A percentile compares a stretch with the other conserved stretches of the same genome.
phyloP scores from a whole-genome alignment of 2,329 filamentous ascomycete species.

The Cercospora janseana region DNA sequence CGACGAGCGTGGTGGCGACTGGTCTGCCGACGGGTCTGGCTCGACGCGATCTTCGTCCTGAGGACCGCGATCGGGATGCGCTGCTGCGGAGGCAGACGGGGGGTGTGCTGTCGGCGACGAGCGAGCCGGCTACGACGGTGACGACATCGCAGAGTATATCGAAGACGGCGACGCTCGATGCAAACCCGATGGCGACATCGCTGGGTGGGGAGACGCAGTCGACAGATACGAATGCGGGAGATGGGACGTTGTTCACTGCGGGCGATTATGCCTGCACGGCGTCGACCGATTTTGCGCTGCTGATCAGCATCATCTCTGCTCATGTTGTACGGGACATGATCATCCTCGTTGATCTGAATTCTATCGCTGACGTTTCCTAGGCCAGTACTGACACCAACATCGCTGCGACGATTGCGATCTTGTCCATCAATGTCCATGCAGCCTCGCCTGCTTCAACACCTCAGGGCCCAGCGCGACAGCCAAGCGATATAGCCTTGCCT shows the following conservation, averaged over 20 bases:
- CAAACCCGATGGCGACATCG: constrained; percentile 14
- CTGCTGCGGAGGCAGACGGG: constrained; percentile 12
- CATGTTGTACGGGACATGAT: constrained; percentile 44
- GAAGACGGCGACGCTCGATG: constrained; percentile 8
- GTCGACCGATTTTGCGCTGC: constrained; percentile 50
- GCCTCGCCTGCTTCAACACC: constrained; percentile 48
- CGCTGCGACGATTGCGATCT: constrained; percentile 53
- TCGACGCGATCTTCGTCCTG: background rate
- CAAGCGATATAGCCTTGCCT: constrained; percentile 45
- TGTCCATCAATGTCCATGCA: constrained; percentile 61
- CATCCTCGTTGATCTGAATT: background rate
- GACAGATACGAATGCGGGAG: constrained; percentile 7
- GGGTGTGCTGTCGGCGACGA: constrained; percentile 8
- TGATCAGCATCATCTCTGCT: constrained; percentile 52
- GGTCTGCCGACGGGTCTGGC: background rate
- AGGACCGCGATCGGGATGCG: constrained; percentile 4
- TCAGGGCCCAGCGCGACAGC: constrained; percentile 44
- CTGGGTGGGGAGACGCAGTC: background rate
- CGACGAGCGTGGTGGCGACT: constrained; percentile 16
- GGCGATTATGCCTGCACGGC: constrained; percentile 57
- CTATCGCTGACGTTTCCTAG: background rate
- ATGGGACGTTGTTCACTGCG: constrained; percentile 38
- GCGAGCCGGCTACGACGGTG: constrained; percentile 7
- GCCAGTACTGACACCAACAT: constrained; percentile 54
- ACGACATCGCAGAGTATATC: constrained; percentile 9